These are phyloP conservation scores for Dendryphion nanum DNA, from an alignment of 2,329 filamentous ascomycete genomes.

Conservation along the genomic window DNA sequence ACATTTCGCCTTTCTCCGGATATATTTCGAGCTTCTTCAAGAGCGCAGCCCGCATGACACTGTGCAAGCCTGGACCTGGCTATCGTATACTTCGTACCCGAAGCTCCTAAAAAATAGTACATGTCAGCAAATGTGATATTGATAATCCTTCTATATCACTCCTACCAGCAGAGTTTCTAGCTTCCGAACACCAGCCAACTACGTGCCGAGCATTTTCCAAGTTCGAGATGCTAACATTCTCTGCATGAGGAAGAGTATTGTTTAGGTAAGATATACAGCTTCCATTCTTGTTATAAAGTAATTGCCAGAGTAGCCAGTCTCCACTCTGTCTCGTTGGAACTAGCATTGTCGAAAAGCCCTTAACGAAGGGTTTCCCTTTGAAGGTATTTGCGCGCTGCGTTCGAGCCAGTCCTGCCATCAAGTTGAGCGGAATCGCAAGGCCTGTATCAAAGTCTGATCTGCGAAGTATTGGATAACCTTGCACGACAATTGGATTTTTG, in stretches of 20 bases:
- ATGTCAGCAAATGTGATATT: not conserved
- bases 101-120: not conserved
- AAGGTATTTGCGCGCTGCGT: constrained; percentile 20
- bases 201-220: constrained; percentile 1
- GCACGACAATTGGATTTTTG: constrained; percentile 5
- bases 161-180: constrained; percentile 2
- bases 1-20: not conserved
- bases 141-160: not conserved
- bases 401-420: constrained; percentile 20
- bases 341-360: constrained; percentile 38
- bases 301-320: constrained; percentile 33
- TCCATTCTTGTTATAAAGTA: constrained; percentile 7
- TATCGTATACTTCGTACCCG: not conserved
- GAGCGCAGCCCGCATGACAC: not conserved
- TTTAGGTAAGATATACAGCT: constrained; percentile 2
- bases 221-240: not conserved
- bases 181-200: constrained; percentile 3
- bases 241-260: not conserved
- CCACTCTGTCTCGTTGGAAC: constrained; percentile 15
- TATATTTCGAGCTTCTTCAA: not conserved
- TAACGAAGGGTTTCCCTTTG: constrained; percentile 26
- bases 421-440: constrained; percentile 32
- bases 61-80: not conserved
- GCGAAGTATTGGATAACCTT: constrained; percentile 5
- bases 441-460: constrained; percentile 12